Percentiles rank a stretch among this genome's conserved stretches.
These are phyloP conservation scores for Meyerozyma guilliermondii DNA, from an alignment of 1,139 yeast species.

Conservation along the genomic window DNA sequence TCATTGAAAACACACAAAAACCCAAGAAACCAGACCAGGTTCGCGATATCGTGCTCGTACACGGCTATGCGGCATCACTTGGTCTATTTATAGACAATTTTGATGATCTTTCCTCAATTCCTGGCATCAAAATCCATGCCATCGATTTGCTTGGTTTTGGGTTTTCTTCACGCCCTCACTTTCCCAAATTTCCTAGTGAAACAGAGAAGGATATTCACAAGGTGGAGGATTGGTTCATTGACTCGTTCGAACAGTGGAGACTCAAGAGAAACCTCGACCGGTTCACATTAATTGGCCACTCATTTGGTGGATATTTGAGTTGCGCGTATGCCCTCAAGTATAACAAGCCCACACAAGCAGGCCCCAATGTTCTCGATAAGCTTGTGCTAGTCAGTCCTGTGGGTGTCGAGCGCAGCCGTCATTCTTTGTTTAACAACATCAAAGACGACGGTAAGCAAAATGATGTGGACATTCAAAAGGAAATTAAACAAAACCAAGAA, in stretches of 20 bases:
- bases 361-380: constrained; percentile 28
- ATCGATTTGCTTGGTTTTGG: constrained; percentile 45
- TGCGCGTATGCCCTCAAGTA: constrained; percentile 73
- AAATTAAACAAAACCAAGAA: constrained; percentile 16
- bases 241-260: constrained; percentile 85
- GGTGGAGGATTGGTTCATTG: constrained; percentile 73
- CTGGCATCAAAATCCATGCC: constrained; percentile 42
- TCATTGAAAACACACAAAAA: constrained; percentile 30
- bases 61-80: constrained; percentile 45
- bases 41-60: constrained; percentile 38
- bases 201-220: constrained; percentile 29
- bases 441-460: constrained; percentile 2
- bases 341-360: constrained; percentile 16
- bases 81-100: constrained; percentile 42
- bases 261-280: constrained; percentile 45
- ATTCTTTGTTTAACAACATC: constrained; percentile 17
- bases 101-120: constrained; percentile 32
- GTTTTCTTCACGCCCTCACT: constrained; percentile 36
- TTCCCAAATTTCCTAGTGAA: constrained; percentile 26
- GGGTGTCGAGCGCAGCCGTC: constrained; percentile 37
- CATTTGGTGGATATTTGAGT: constrained; percentile 87
- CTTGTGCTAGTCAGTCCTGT: constrained; percentile 42
- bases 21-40: constrained; percentile 11
- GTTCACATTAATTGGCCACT: constrained; percentile 81
- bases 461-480: constrained; percentile 6